phyloP scores from a whole-genome alignment of 768 basidiomycete genomes.

The Suillus alpinus region DNA sequence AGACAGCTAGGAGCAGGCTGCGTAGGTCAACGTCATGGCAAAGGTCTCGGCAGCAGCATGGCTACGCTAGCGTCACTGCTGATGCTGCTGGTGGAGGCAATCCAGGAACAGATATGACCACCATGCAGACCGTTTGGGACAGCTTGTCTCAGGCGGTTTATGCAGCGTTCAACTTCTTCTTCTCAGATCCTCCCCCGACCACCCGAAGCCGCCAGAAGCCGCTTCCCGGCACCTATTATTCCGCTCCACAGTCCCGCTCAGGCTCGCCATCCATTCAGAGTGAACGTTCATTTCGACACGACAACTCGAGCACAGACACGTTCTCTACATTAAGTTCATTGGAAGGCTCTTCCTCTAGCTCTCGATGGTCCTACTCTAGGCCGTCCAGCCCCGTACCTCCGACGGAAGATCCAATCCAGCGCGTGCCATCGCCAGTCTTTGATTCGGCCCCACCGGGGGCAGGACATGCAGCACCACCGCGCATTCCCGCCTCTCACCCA shows the following conservation, averaged over 20 bases:
- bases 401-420: conserved; percentile 25
- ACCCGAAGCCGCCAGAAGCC: not conserved
- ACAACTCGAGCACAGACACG: conserved; percentile 28
- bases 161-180: conserved; percentile 13
- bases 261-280: conserved; percentile 7
- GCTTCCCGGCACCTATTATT: conserved; percentile 23
- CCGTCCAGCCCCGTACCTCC: conserved; percentile 20
- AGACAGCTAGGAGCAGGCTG: conserved; percentile 11
- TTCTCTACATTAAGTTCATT: conserved; percentile 53
- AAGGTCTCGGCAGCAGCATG: conserved; percentile 14
- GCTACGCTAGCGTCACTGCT: not conserved
- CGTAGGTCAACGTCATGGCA: conserved; percentile 9
- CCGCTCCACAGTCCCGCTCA: conserved; percentile 19
- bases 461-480: not conserved
- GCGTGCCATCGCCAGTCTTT: conserved; percentile 31
- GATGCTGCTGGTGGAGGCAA: not conserved
- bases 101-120: not conserved
- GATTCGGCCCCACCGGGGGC: conserved; percentile 12
- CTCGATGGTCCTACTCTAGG: conserved; percentile 30
- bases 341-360: conserved; percentile 34
- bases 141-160: conserved; percentile 17
- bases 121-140: conserved; percentile 18
- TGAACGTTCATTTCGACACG: conserved; percentile 14
- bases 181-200: not conserved
- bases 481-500: not conserved